Percentiles rank a stretch among this genome's conserved stretches.
Evolutionary conservation across 768 basidiomycete genomes (phyloP).

Genomic region (Termitomyces sp.): DNA sequence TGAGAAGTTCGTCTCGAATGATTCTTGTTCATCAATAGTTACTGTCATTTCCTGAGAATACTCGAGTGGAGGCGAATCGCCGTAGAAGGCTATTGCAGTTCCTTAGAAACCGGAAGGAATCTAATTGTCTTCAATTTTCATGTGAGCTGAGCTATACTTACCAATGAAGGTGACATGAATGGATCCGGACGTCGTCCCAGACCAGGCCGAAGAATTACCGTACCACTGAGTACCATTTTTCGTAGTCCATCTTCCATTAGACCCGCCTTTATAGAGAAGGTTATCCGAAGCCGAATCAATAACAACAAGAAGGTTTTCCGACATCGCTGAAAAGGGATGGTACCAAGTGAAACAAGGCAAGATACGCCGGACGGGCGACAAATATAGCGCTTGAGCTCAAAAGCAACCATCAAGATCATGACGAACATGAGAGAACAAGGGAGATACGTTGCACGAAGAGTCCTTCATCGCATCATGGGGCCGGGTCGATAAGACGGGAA

Average conservation of each 20-base stretch:
- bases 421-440: neutral
- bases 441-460: neutral
- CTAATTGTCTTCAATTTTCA: too few relatives aligned
- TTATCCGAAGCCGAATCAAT: neutral
- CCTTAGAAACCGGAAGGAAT: neutral
- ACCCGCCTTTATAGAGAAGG: neutral
- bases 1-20: neutral
- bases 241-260: neutral
- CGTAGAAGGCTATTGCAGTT: neutral
- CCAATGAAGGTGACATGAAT: neutral
- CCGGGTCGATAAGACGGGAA: neutral
- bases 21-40: neutral
- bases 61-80: neutral
- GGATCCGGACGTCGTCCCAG: neutral
- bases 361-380: neutral
- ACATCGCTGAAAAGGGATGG: neutral
- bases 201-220: neutral
- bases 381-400: neutral
- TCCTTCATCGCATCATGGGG: neutral
- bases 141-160: neutral
- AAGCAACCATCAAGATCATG: neutral
- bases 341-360: neutral
- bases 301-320: neutral
- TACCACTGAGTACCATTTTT: neutral
- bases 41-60: neutral